Percentiles rank a stretch among this genome's conserved stretches.
phyloP scores from a whole-genome alignment of 1,284 basidiomycete genomes.

The Cutaneotrichosporon cyanovorans region DNA sequence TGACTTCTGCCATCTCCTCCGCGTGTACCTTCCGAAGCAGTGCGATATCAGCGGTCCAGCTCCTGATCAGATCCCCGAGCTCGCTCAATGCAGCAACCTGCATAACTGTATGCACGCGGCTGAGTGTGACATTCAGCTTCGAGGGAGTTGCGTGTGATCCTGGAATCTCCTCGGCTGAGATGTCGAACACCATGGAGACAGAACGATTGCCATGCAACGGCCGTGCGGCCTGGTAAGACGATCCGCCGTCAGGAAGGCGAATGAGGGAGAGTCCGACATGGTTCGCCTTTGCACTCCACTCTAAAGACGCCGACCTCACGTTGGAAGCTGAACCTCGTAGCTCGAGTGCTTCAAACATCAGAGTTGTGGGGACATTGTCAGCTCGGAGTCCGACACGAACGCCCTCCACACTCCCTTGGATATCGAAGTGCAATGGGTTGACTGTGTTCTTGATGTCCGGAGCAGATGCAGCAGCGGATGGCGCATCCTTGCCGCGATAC shows the following conservation, averaged over 20 bases:
- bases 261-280: slow-evolving; percentile 37
- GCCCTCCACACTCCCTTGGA: slow-evolving; percentile 27
- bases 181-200: slow-evolving; percentile 73
- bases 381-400: slow-evolving; percentile 37
- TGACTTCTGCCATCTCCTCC: slow-evolving; percentile 69
- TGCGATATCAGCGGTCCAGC: slow-evolving; percentile 64
- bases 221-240: slow-evolving; percentile 27
- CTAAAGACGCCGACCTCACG: slow-evolving; percentile 17
- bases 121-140: slow-evolving; percentile 52
- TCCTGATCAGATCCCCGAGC: slow-evolving; percentile 75
- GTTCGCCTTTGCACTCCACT: slow-evolving; percentile 37
- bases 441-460: neutral
- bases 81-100: slow-evolving; percentile 83
- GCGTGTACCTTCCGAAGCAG: slow-evolving; percentile 64
- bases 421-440: slow-evolving; percentile 16
- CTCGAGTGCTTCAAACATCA: slow-evolving; percentile 36
- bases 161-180: slow-evolving; percentile 46
- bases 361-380: slow-evolving; percentile 35
- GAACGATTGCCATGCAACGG: slow-evolving; percentile 60
- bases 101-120: slow-evolving; percentile 80
- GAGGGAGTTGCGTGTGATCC: slow-evolving; percentile 19
- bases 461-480: neutral
- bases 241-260: slow-evolving; percentile 12
- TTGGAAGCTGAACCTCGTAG: slow-evolving; percentile 30
- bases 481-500: neutral